A percentile compares a stretch with the other conserved stretches of the same genome.
Conservation (phyloP, 2,329 filamentous ascomycete species). For the Hypoxylon sp. region DNA sequence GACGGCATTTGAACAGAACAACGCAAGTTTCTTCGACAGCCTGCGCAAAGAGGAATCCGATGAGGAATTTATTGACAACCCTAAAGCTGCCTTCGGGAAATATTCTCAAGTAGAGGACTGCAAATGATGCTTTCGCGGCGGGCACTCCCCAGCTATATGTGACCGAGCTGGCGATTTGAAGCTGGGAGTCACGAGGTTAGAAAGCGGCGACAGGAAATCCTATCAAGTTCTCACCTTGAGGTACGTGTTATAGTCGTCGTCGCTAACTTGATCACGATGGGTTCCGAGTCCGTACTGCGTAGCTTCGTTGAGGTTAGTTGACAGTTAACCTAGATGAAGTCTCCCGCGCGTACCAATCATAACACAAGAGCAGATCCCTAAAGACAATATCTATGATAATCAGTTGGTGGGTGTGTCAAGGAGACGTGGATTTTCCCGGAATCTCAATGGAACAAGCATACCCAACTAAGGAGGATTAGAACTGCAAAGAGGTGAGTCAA, state of each 20-base stretch:
- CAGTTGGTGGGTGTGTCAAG: neutral
- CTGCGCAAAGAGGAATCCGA: conserved; percentile 52
- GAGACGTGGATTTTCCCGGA: neutral
- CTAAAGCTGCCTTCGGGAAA: conserved; percentile 48
- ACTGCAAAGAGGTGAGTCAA: conserved; percentile 28
- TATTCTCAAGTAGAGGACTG: conserved; percentile 54
- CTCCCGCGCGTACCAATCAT: conserved; percentile 38
- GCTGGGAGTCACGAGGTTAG: conserved; percentile 20
- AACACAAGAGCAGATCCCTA: conserved; percentile 24
- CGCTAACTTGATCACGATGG: conserved; percentile 31
- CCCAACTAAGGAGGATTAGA: conserved; percentile 44
- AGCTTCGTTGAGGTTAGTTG: conserved; percentile 27
- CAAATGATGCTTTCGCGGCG: conserved; percentile 54
- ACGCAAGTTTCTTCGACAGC: conserved; percentile 53
- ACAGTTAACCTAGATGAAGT: neutral
- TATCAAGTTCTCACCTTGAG: conserved; percentile 26
- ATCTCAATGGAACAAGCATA: conserved; percentile 12
- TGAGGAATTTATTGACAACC: conserved; percentile 51
- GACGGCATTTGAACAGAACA: conserved; percentile 52
- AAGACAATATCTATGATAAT: conserved; percentile 27
- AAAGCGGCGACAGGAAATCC: neutral
- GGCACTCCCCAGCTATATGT: conserved; percentile 53
- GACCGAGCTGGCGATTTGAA: conserved; percentile 47
- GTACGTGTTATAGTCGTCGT: conserved; percentile 34
- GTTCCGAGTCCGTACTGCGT: conserved; percentile 33